These are phyloP conservation scores for Yamadazyma friedrichii DNA, from an alignment of 1,139 yeast genomes.

Conservation along the genomic window DNA sequence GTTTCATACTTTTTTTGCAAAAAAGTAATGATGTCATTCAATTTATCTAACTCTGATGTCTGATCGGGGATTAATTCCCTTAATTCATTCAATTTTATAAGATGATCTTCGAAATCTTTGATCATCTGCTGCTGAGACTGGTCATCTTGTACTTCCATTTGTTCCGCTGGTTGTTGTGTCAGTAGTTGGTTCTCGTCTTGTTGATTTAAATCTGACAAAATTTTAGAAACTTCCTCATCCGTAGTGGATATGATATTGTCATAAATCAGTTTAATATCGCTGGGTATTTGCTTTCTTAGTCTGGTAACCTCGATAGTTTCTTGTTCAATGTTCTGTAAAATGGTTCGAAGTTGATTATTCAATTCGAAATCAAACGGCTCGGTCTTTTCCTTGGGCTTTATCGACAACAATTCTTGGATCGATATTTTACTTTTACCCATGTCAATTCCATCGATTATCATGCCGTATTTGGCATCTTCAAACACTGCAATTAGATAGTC, in stretches of 20 bases:
- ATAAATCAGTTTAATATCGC: slow-evolving; percentile 27
- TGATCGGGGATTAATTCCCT: slow-evolving; percentile 33
- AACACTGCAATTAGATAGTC: slow-evolving; percentile 48
- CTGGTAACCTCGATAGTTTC: slow-evolving; percentile 54
- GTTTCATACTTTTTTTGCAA: slow-evolving; percentile 23
- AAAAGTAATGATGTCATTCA: slow-evolving; percentile 31
- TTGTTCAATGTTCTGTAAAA: slow-evolving; percentile 56
- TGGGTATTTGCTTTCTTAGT: slow-evolving; percentile 54
- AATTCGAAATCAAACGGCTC: slow-evolving; percentile 65
- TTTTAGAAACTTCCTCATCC: slow-evolving; percentile 32
- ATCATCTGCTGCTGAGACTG: slow-evolving; percentile 18
- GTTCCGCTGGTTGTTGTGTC: no score
- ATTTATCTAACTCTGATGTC: slow-evolving; percentile 29
- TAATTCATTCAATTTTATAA: slow-evolving; percentile 17
- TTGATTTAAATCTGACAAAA: slow-evolving; percentile 18
- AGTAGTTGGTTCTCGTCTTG: no score
- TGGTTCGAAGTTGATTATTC: slow-evolving; percentile 51
- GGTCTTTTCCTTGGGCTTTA: slow-evolving; percentile 39
- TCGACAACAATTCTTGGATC: slow-evolving; percentile 27
- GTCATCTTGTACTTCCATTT: slow-evolving; percentile 1
- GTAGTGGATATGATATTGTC: slow-evolving; percentile 26
- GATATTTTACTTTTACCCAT: slow-evolving; percentile 16
- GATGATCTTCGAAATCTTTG: slow-evolving; percentile 27
- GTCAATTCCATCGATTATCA: slow-evolving; percentile 50
- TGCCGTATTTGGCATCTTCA: slow-evolving; percentile 49